Evolutionary conservation across 306 rosid species (phyloP).

Genomic region (Canavalia gladiata): DNA sequence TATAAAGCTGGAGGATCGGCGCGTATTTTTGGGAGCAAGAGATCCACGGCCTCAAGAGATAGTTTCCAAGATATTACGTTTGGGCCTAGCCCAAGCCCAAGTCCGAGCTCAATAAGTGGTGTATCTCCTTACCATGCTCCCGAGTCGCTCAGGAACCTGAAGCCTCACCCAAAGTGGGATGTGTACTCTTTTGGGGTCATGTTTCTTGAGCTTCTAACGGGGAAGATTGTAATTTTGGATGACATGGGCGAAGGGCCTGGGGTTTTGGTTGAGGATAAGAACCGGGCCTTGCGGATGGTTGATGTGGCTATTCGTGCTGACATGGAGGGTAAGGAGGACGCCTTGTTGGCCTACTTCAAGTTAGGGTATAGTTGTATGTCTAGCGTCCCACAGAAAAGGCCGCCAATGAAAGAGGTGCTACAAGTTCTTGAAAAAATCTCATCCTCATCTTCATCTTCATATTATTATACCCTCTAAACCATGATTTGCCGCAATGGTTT

Average conservation of each 20-base stretch:
- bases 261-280: constrained; percentile 66
- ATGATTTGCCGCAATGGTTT: constrained; percentile 40
- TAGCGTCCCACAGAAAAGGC: constrained; percentile 84
- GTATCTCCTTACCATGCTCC: constrained; percentile 85
- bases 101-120: constrained; percentile 77
- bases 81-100: constrained; percentile 94
- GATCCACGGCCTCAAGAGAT: constrained; percentile 79
- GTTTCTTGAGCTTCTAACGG: constrained; percentile 82
- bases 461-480: constrained; percentile 59
- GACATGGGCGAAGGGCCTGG: constrained; percentile 77
- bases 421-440: constrained; percentile 86
- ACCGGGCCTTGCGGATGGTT: constrained; percentile 78
- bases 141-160: constrained; percentile 78
- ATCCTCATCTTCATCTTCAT: constrained; percentile 55
- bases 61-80: constrained; percentile 64
- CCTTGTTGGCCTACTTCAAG: constrained; percentile 71
- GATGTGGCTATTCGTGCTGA: constrained; percentile 81
- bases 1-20: constrained; percentile 69
- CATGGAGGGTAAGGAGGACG: constrained; percentile 90
- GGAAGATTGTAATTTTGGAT: constrained; percentile 79
- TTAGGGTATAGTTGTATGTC: constrained; percentile 85
- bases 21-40: constrained; percentile 91
- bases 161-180: constrained; percentile 93
- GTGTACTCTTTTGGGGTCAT: constrained; percentile 90
- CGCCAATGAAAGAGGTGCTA: constrained; percentile 84